A percentile compares a stretch with the other conserved stretches of the same genome.
These are phyloP conservation scores for Fusarium subtropicale DNA, from an alignment of 2,329 filamentous ascomycete species.

Conservation along the genomic window DNA sequence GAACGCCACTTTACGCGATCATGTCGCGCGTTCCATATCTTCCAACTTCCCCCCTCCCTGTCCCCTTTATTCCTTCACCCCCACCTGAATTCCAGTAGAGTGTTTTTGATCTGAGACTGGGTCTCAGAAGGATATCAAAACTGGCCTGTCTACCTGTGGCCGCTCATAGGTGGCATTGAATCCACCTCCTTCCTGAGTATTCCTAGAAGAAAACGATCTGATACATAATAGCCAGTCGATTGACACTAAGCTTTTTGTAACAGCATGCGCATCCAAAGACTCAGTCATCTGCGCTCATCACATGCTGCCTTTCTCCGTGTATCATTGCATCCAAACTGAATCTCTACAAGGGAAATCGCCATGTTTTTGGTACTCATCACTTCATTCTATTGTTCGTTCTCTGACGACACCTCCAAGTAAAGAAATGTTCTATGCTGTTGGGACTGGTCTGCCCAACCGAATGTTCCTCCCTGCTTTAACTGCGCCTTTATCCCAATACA, in stretches of 20 bases:
- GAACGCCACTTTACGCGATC: constrained; percentile 45
- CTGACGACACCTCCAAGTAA: constrained; percentile 38
- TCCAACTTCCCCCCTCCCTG: constrained; percentile 9
- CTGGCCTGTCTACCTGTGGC: constrained; percentile 10
- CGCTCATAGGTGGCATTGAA: constrained; percentile 5
- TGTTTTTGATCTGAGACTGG: constrained; percentile 23
- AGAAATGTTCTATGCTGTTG: constrained; percentile 41
- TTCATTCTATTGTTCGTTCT: constrained; percentile 40
- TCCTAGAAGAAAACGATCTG: not conserved
- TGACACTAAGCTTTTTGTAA: not conserved
- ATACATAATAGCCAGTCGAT: constrained; percentile 21
- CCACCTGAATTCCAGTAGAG: constrained; percentile 36
- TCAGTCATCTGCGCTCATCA: not conserved
- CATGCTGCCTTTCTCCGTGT: too few relatives aligned
- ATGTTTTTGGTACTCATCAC: constrained; percentile 31
- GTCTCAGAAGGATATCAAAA: constrained; percentile 33
- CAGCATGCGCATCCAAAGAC: not conserved
- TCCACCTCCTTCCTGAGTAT: not conserved
- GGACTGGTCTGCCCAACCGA: constrained; percentile 12
- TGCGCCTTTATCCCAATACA: constrained; percentile 35
- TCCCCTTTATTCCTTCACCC: constrained; percentile 26
- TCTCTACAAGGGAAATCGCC: not conserved
- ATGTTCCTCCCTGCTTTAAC: constrained; percentile 34
- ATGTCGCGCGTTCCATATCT: constrained; percentile 29
- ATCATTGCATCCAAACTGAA: not conserved